Base-by-base conservation (phyloP, 441 rosid species). In the Metrosideros polymorpha region DNA sequence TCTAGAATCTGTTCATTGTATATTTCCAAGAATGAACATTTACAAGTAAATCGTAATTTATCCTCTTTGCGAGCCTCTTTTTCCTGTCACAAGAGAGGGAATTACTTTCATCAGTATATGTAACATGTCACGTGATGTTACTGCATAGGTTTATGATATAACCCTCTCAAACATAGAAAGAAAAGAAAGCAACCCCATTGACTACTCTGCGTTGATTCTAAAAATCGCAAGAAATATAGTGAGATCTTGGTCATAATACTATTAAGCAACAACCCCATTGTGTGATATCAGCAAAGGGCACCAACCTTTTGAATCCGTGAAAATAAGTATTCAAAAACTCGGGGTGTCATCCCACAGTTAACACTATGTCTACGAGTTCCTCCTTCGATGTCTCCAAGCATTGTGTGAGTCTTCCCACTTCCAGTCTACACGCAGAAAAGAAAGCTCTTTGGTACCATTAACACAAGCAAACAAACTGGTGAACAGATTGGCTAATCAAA, bases 311-410 rank as follows among this genome's bases (percentile, higher is more conserved):
- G 99, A 84, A 98, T 98, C 89, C 98, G 94, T 86, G 98, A 92
- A 90, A 98, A 98, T 85, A 97, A 87, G 89, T 92, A 91, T 91
- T 98, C 99, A 87, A 98, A 98, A 52, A 98, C 98, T 90, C 99
- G 91, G 71, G 99, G 99, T 10, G 97, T 98, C 96, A 98, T 98
- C 85, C 99, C 99, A 84, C 97, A 94, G 86, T 95, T 95, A 87
- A 94, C 99, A 91, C 98, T 97, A 84, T 96, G 99, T 82, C 99
- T 94, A 86, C 98, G 92, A 82, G 95, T 94, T 84, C 99, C 99
- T 86, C 93, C 98, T 89, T 98, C 99, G 30, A 98, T 96, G 90
- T 98, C 99, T 89, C 99, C 99, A 56, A 98, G 99, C 99, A 98
- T 98, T 8, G 99, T 98, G 91, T 98, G 98, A 75, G 99, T 98